These are phyloP conservation scores for Penicillium dipodomyicola DNA, from an alignment of 495 filamentous ascomycete species.

Conservation along the genomic window DNA sequence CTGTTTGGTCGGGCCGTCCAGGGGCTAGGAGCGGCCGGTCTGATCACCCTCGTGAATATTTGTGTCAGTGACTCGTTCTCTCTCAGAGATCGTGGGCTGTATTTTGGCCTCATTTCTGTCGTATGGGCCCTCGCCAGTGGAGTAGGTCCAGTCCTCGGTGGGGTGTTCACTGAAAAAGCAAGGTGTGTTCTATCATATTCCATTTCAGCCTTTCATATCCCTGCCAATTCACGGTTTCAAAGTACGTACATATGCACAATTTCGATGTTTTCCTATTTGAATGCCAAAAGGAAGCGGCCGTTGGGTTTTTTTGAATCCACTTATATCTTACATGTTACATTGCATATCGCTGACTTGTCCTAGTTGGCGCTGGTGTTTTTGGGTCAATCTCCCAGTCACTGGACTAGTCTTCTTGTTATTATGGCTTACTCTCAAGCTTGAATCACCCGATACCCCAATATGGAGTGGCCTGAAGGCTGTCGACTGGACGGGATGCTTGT, in stretches of 20 bases:
- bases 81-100: conserved; percentile 35
- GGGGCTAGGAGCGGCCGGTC: conserved; percentile 37
- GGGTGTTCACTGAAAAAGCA: conserved; percentile 15
- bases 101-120: conserved; percentile 28
- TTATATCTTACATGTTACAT: not conserved
- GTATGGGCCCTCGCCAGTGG: conserved; percentile 37
- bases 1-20: conserved; percentile 34
- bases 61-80: conserved; percentile 40
- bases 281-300: too few relatives aligned
- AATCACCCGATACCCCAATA: conserved; percentile 65
- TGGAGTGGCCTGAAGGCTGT: conserved; percentile 62
- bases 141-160: conserved; percentile 28
- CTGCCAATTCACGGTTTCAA: too few relatives aligned
- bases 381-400: conserved; percentile 63
- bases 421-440: conserved; percentile 59
- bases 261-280: too few relatives aligned
- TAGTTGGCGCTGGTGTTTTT: conserved; percentile 44
- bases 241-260: too few relatives aligned
- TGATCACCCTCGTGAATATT: conserved; percentile 27
- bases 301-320: too few relatives aligned
- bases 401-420: conserved; percentile 59
- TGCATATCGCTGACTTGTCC: not conserved
- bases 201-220: too few relatives aligned
- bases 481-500: conserved; percentile 63
- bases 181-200: too few relatives aligned